phyloP scores from a whole-genome alignment of 345 rosid genomes.

The Sisymbrium irio region DNA sequence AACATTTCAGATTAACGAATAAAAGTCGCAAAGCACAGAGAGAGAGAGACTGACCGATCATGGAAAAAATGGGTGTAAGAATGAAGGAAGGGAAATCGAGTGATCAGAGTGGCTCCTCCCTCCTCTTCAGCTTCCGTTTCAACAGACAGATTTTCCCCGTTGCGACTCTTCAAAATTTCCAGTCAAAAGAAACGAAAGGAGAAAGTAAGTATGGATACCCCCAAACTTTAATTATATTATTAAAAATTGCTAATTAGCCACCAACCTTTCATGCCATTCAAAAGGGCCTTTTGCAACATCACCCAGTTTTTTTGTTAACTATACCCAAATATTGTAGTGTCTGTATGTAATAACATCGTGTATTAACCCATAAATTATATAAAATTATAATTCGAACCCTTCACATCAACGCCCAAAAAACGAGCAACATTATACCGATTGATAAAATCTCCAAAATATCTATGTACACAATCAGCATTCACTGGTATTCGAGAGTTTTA shows the following conservation, averaged over 20 bases:
- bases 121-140: neutral
- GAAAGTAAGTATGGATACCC: neutral
- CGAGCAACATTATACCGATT: too few species aligned
- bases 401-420: too few species aligned
- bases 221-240: neutral
- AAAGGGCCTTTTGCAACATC: neutral
- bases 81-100: neutral
- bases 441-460: too few species aligned
- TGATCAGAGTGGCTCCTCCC: neutral
- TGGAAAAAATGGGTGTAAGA: neutral
- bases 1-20: too few species aligned
- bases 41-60: neutral
- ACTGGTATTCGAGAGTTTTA: too few species aligned
- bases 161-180: neutral
- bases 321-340: neutral
- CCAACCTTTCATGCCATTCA: slow-evolving; percentile 3
- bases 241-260: neutral
- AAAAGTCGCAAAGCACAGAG: too few species aligned
- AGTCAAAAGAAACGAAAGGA: neutral
- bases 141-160: neutral
- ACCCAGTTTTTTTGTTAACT: neutral
- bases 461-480: too few species aligned
- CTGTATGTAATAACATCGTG: too few species aligned
- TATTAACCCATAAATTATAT: too few species aligned
- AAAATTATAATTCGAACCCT: too few species aligned